Conservation (phyloP, 139 green algal species). For the Picocystis salinarum region DNA sequence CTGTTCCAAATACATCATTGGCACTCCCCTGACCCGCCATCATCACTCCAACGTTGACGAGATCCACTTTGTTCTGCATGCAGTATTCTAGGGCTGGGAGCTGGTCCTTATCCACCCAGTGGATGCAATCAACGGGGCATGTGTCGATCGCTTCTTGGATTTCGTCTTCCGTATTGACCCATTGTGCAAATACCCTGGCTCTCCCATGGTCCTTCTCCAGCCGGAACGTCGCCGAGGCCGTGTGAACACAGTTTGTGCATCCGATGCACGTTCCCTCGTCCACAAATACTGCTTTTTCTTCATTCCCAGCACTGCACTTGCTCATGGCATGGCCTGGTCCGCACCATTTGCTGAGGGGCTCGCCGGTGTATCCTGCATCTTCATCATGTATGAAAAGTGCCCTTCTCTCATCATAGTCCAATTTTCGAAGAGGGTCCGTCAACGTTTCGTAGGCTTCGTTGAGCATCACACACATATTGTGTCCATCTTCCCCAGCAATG, state of each 20-base stretch:
- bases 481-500: constrained; percentile 41
- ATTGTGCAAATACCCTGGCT: constrained; percentile 52
- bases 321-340: constrained; percentile 24
- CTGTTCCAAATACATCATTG: constrained; percentile 19
- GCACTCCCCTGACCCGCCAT: constrained; percentile 38
- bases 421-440: too few species aligned
- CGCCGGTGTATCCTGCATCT: constrained; percentile 45
- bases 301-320: constrained; percentile 35
- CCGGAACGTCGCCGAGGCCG: constrained; percentile 48
- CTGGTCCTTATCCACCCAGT: constrained; percentile 50
- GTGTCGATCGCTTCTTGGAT: constrained; percentile 41
- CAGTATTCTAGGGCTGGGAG: constrained; percentile 60
- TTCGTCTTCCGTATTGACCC: constrained; percentile 54
- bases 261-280: constrained; percentile 70
- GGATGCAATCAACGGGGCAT: constrained; percentile 72
- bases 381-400: constrained; percentile 21
- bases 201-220: constrained; percentile 54
- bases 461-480: constrained; percentile 65
- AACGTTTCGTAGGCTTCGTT: constrained; percentile 54
- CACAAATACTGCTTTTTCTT: constrained; percentile 51
- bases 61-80: constrained; percentile 31
- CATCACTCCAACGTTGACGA: constrained; percentile 54
- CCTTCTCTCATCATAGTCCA: too few species aligned
- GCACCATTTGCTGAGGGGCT: constrained; percentile 54
- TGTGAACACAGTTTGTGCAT: constrained; percentile 64